Evolutionary conservation across 1,284 basidiomycete genomes (phyloP).

Genomic region (Cutaneotrichosporon cavernicola): DNA sequence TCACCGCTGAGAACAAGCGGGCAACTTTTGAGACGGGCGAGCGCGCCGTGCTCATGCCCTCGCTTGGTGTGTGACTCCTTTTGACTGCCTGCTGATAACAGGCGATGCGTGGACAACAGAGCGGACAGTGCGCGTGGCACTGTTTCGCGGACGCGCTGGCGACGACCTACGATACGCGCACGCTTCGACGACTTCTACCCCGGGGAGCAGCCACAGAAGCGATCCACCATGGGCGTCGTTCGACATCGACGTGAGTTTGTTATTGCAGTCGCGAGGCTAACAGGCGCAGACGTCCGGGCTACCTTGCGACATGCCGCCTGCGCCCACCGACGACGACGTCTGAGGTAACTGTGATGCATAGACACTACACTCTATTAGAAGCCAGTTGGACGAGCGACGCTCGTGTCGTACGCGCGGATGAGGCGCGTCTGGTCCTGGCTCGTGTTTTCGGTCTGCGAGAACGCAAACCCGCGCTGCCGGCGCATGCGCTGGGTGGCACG

Average conservation of each 20-base stretch:
- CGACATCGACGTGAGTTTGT: conserved; percentile 44
- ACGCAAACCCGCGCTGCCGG: conserved; percentile 89
- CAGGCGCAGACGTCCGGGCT: conserved; percentile 32
- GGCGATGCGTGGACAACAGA: conserved; percentile 48
- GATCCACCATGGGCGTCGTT: conserved; percentile 42
- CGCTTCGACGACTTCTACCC: conserved; percentile 28
- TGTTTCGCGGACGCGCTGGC: conserved; percentile 43
- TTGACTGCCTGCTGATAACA: conserved; percentile 20
- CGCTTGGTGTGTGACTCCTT: conserved; percentile 39
- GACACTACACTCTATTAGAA: conserved; percentile 32
- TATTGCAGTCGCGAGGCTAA: conserved; percentile 8
- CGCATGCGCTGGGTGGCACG: conserved; percentile 93
- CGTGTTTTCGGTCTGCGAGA: conserved; percentile 86
- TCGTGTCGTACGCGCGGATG: conserved; percentile 88
- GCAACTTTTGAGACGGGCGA: conserved; percentile 51
- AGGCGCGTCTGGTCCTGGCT: conserved; percentile 81
- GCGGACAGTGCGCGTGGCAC: conserved; percentile 41
- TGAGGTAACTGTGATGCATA: conserved; percentile 1
- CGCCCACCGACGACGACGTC: neutral
- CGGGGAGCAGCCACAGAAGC: neutral
- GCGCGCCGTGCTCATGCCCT: conserved; percentile 51
- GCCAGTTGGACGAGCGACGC: conserved; percentile 49
- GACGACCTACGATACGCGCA: conserved; percentile 48
- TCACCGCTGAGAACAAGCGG: conserved; percentile 47
- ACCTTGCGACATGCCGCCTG: conserved; percentile 37